Conservation (phyloP, 2,329 filamentous ascomycete species). For the Ceratocystis lukuohia region DNA sequence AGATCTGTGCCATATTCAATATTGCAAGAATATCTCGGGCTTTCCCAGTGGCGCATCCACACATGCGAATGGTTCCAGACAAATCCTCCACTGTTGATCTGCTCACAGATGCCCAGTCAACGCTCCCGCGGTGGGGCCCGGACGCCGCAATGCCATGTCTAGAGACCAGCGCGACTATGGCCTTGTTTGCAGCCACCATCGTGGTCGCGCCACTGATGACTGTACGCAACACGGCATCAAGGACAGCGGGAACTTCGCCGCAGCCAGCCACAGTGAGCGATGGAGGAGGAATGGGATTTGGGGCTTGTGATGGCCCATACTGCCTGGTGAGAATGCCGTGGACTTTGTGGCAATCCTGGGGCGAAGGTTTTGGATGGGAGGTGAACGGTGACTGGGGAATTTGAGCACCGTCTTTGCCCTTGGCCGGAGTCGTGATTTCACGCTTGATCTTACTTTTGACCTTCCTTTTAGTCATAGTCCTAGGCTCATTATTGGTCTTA, state of each 20-base stretch:
- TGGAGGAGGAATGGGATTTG: neutral
- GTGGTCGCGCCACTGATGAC: constrained; percentile 40
- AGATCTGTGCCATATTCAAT: constrained; percentile 51
- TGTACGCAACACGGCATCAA: constrained; percentile 42
- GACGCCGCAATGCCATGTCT: constrained; percentile 49
- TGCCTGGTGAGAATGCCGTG: neutral
- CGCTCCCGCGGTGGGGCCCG: constrained; percentile 55
- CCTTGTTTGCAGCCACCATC: constrained; percentile 43
- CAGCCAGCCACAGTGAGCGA: constrained; percentile 47
- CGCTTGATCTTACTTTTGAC: neutral
- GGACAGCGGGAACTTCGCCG: constrained; percentile 41
- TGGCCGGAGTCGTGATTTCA: neutral
- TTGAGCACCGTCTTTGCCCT: neutral
- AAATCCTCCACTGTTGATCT: constrained; percentile 45
- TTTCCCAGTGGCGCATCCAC: constrained; percentile 59
- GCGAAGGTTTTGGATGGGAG: neutral
- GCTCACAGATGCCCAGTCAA: constrained; percentile 62
- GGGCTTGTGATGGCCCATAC: neutral
- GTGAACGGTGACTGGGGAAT: neutral
- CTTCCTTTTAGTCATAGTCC: neutral
- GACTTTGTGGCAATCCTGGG: neutral
- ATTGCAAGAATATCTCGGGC: constrained; percentile 60
- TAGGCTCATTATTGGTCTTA: neutral
- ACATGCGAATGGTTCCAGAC: constrained; percentile 53
- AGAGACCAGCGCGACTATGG: constrained; percentile 50